phyloP scores from a whole-genome alignment of 2,329 filamentous ascomycete genomes.

The Chaetothyriales sp. region DNA sequence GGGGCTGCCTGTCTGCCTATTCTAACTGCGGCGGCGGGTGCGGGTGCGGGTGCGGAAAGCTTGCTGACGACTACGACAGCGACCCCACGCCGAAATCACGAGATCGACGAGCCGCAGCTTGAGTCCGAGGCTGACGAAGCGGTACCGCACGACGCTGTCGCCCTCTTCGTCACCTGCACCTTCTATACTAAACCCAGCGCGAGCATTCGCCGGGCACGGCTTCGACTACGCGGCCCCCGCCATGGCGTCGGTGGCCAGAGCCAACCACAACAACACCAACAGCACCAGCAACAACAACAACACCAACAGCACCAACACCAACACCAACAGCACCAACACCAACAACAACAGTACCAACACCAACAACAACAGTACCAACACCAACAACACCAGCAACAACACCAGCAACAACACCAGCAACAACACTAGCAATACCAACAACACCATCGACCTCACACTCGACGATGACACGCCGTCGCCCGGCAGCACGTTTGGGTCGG shows the following conservation, averaged over 20 bases:
- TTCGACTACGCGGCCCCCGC: conserved; percentile 40
- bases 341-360: conserved; percentile 18
- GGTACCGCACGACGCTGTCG: conserved; percentile 11
- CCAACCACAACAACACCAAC: conserved; percentile 8
- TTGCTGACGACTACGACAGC: conserved; percentile 4
- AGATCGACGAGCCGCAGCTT: conserved; percentile 16
- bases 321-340: background rate
- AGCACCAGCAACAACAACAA: conserved; percentile 11
- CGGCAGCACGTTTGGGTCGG: background rate
- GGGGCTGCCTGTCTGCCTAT: background rate
- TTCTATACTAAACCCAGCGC: background rate
- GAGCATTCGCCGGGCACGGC: conserved; percentile 12
- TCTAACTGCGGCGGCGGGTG: background rate
- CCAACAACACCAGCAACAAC: conserved; percentile 7
- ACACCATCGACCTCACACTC: conserved; percentile 11
- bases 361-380: background rate
- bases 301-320: conserved; percentile 21
- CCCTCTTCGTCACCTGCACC: conserved; percentile 13
- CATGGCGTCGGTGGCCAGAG: conserved; percentile 18
- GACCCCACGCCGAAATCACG: conserved; percentile 16
- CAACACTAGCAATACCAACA: background rate
- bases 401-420: background rate
- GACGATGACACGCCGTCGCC: conserved; percentile 6
- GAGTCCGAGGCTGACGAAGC: conserved; percentile 17
- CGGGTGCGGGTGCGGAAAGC: background rate